phyloP scores from a whole-genome alignment of 2,329 filamentous ascomycete genomes.

The Diaporthe vexans region DNA sequence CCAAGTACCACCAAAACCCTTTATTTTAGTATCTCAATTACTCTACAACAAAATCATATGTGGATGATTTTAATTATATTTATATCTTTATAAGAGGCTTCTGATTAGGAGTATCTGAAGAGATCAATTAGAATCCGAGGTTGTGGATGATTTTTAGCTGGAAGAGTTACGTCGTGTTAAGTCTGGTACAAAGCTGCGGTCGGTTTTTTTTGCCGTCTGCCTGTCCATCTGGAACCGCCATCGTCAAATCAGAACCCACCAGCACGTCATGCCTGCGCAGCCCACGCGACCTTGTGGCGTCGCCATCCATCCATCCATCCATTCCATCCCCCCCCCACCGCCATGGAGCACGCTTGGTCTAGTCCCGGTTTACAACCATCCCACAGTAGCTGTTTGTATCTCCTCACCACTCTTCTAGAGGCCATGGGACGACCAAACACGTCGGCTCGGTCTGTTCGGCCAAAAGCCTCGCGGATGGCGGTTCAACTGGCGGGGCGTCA shows the following conservation, averaged over 20 bases:
- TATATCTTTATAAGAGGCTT: too few relatives aligned
- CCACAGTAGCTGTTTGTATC: too few relatives aligned
- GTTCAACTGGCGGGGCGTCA: neutral
- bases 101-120: too few relatives aligned
- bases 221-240: neutral
- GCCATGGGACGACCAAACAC: conserved; percentile 1
- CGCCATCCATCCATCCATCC: neutral
- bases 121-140: too few relatives aligned
- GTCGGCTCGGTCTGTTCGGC: conserved; percentile 1
- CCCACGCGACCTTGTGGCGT: conserved; percentile 25
- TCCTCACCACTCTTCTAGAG: neutral
- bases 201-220: too few relatives aligned
- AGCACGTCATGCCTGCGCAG: conserved; percentile 28
- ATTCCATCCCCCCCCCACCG: neutral
- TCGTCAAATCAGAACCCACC: conserved; percentile 28
- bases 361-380: neutral
- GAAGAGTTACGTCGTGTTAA: too few relatives aligned
- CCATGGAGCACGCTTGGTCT: neutral
- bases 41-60: too few relatives aligned
- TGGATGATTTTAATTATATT: too few relatives aligned
- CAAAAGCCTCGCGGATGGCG: neutral
- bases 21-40: too few relatives aligned
- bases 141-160: too few relatives aligned
- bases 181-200: too few relatives aligned
- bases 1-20: too few relatives aligned